Evolutionary conservation across 2,329 filamentous ascomycete species (phyloP).

Genomic region (Penicillium palitans): DNA sequence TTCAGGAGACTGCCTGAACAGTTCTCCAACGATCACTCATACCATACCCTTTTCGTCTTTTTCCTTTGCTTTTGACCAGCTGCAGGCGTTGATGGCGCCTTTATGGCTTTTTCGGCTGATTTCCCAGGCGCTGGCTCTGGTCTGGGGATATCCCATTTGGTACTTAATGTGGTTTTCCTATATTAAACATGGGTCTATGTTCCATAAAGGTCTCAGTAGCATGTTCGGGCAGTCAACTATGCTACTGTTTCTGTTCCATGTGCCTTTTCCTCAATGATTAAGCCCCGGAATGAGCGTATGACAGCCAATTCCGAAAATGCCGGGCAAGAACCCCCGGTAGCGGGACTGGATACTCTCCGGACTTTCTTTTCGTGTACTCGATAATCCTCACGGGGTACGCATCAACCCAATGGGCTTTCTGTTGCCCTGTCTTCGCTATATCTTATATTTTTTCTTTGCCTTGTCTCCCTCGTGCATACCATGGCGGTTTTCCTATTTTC

Average conservation of each 20-base stretch:
- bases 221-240: background rate
- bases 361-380: background rate
- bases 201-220: slow-evolving; percentile 7
- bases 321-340: background rate
- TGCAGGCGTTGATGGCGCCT: slow-evolving; percentile 27
- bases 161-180: slow-evolving; percentile 18
- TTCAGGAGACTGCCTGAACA: background rate
- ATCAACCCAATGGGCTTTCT: slow-evolving; percentile 5
- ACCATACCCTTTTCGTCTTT: slow-evolving; percentile 12
- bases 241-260: slow-evolving; percentile 10
- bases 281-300: background rate
- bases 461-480: slow-evolving; percentile 17
- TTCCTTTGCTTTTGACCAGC: slow-evolving; percentile 20
- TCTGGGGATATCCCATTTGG: slow-evolving; percentile 18
- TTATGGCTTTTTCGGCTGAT: slow-evolving; percentile 15
- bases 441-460: slow-evolving; percentile 4
- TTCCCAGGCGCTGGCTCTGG: slow-evolving; percentile 22
- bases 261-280: background rate
- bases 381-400: slow-evolving; percentile 6
- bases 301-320: background rate
- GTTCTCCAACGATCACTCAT: slow-evolving; percentile 18
- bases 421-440: slow-evolving; percentile 1
- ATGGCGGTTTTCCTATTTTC: slow-evolving; percentile 14
- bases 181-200: slow-evolving; percentile 7
- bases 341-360: background rate